phyloP scores from a whole-genome alignment of 2,329 filamentous ascomycete species.

The Colletotrichum spinosum region DNA sequence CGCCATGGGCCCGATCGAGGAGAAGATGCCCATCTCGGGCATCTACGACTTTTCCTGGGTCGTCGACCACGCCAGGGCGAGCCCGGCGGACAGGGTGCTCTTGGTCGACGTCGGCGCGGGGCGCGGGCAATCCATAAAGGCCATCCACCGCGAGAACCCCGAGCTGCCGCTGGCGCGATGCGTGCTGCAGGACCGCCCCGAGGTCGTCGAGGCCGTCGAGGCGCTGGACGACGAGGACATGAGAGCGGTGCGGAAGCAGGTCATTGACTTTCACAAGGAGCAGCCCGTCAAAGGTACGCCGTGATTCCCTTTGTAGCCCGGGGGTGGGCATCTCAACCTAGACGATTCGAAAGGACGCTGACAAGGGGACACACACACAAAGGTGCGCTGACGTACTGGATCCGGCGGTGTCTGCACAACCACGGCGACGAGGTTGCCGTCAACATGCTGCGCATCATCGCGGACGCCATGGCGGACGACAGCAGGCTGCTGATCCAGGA shows the following conservation, averaged over 20 bases:
- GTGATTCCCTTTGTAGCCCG: neutral
- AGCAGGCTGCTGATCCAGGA: conserved; percentile 50
- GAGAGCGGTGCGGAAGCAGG: conserved; percentile 24
- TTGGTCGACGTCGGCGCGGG: conserved; percentile 51
- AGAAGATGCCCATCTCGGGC: conserved; percentile 42
- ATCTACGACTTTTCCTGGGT: conserved; percentile 49
- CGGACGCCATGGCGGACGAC: conserved; percentile 46
- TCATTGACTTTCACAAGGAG: conserved; percentile 46
- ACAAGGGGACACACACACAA: neutral
- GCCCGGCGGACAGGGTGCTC: conserved; percentile 35
- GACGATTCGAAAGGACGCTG: neutral
- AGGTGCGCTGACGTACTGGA: conserved; percentile 52
- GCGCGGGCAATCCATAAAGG: conserved; percentile 43
- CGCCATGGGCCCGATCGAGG: conserved; percentile 45
- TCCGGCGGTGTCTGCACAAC: conserved; percentile 52
- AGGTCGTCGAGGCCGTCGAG: conserved; percentile 44
- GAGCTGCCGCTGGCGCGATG: conserved; percentile 44
- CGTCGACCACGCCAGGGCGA: conserved; percentile 12
- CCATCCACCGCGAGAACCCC: conserved; percentile 42
- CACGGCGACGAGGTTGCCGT: conserved; percentile 48
- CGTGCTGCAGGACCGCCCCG: conserved; percentile 46
- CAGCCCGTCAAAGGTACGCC: conserved; percentile 39
- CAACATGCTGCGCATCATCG: conserved; percentile 46
- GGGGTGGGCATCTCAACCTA: neutral
- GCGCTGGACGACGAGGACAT: conserved; percentile 38